phyloP scores from a whole-genome alignment of 1,284 basidiomycete species.

The Stygiomarasmius scandens region DNA sequence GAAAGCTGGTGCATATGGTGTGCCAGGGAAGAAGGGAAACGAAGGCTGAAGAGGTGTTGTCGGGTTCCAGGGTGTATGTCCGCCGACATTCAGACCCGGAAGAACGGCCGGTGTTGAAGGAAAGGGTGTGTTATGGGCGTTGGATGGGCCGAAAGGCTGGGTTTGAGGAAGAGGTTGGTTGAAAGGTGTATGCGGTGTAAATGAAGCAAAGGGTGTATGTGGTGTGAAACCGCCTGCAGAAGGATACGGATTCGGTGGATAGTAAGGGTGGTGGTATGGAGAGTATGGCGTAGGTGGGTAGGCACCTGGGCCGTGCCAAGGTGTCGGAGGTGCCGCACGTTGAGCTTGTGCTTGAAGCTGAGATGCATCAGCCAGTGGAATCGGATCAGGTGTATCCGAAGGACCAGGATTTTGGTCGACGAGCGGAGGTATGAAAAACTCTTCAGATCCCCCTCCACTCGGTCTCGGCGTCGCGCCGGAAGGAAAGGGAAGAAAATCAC shows the following conservation, averaged over 20 bases:
- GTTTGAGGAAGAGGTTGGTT: not conserved
- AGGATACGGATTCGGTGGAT: constrained; percentile 9
- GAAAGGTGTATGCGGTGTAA: constrained; percentile 3
- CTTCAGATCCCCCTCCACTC: not conserved
- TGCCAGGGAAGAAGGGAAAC: not conserved
- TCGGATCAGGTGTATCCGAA: constrained; percentile 1
- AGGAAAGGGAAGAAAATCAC: not conserved
- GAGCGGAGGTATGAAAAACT: constrained; percentile 13
- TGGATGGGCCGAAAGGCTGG: constrained; percentile 8
- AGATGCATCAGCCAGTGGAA: constrained; percentile 2
- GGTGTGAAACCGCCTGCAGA: not conserved
- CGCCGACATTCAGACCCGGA: not conserved
- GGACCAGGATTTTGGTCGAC: not conserved
- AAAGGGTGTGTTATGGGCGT: constrained; percentile 11
- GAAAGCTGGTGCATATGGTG: not conserved
- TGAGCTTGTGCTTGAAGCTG: not conserved
- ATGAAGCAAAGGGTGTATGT: not conserved
- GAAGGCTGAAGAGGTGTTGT: constrained; percentile 4
- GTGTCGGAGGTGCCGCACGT: not conserved
- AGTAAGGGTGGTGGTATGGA: constrained; percentile 4
- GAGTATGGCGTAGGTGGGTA: constrained; percentile 5
- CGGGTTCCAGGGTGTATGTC: constrained; percentile 6
- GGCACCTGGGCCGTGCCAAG: constrained; percentile 5
- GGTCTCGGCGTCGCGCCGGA: not conserved
- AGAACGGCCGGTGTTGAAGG: constrained; percentile 3